phyloP scores from a whole-genome alignment of 2,329 filamentous ascomycete species.

The Cryoendolithus antarcticus region DNA sequence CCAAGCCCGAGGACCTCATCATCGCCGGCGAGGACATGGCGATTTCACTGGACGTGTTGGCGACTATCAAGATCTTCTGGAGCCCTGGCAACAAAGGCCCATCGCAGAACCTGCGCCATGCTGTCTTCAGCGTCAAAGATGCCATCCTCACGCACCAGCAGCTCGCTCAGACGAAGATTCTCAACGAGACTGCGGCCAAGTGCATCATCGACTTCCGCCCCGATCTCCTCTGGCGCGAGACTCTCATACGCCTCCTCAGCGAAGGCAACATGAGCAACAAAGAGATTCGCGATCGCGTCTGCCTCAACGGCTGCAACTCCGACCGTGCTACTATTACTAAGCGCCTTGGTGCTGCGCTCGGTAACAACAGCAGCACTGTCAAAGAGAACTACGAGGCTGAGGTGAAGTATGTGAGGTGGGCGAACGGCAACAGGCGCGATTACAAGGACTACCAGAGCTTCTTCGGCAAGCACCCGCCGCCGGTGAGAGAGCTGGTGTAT shows the following conservation, averaged over 20 bases:
- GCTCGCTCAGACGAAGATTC: conserved; percentile 14
- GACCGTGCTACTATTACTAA: conserved; percentile 25
- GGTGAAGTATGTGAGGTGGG: conserved; percentile 8
- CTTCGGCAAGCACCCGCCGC: conserved; percentile 17
- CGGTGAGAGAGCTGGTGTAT: conserved; percentile 15
- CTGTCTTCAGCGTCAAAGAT: conserved; percentile 20
- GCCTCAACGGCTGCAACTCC: conserved; percentile 22
- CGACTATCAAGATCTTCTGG: conserved; percentile 20
- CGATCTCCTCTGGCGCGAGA: conserved; percentile 22
- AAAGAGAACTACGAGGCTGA: conserved; percentile 12
- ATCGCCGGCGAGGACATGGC: conserved; percentile 15
- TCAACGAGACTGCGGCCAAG: conserved; percentile 20
- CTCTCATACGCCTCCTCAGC: conserved; percentile 21
- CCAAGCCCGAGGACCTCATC: conserved; percentile 16
- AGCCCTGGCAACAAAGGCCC: conserved; percentile 22
- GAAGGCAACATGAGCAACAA: conserved; percentile 22
- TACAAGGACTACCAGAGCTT: conserved; percentile 16
- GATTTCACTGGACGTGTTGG: conserved; percentile 13
- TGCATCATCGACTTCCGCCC: conserved; percentile 26
- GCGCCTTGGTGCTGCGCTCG: conserved; percentile 23
- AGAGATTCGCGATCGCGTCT: conserved; percentile 22
- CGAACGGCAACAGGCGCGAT: conserved; percentile 16
- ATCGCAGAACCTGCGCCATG: conserved; percentile 19
- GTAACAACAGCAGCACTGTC: conserved; percentile 20
- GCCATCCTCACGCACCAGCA: conserved; percentile 22